These are phyloP conservation scores for Pestalotiopsis sp. DNA, from an alignment of 2,329 filamentous ascomycete species.

Conservation along the genomic window DNA sequence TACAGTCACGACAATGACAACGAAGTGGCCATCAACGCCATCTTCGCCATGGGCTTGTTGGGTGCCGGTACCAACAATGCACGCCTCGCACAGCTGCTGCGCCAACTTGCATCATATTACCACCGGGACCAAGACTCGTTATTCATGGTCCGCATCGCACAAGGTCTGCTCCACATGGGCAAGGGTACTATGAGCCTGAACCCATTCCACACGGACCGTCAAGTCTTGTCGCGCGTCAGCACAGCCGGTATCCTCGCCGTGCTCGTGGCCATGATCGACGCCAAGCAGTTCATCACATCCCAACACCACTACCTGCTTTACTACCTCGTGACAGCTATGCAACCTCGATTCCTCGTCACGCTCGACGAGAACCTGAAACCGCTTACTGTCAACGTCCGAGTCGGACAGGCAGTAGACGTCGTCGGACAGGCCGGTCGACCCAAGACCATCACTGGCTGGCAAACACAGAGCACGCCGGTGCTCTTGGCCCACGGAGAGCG, in stretches of 20 bases:
- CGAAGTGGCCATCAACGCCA: slow-evolving; percentile 96
- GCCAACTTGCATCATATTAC: slow-evolving; percentile 97
- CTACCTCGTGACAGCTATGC: slow-evolving; percentile 95
- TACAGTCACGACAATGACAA: slow-evolving; percentile 99
- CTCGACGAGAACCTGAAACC: slow-evolving; percentile 94
- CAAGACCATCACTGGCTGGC: slow-evolving; percentile 99
- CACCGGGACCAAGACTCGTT: slow-evolving; percentile 93
- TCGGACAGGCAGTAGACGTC: slow-evolving; percentile 97
- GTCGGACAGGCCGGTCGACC: slow-evolving; percentile 95
- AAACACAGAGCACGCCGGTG: slow-evolving; percentile 98
- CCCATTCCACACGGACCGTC: slow-evolving; percentile 98
- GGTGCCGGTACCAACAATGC: slow-evolving; percentile 98
- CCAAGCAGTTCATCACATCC: slow-evolving; percentile 77
- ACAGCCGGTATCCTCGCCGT: slow-evolving; percentile 88
- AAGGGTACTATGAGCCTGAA: slow-evolving; percentile 96
- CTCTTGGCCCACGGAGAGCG: slow-evolving; percentile 92
- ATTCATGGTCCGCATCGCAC: slow-evolving; percentile 99
- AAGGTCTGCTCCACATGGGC: slow-evolving; percentile 97
- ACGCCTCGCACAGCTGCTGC: slow-evolving; percentile 87
- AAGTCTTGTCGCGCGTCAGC: slow-evolving; percentile 90
- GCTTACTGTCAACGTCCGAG: slow-evolving; percentile 91
- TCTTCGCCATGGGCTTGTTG: slow-evolving; percentile 97
- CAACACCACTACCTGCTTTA: slow-evolving; percentile 91
- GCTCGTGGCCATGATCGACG: slow-evolving; percentile 90
- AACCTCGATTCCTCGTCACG: slow-evolving; percentile 93